Conservation (phyloP, 1,284 basidiomycete genomes). For the Ustilago loliicola region DNA sequence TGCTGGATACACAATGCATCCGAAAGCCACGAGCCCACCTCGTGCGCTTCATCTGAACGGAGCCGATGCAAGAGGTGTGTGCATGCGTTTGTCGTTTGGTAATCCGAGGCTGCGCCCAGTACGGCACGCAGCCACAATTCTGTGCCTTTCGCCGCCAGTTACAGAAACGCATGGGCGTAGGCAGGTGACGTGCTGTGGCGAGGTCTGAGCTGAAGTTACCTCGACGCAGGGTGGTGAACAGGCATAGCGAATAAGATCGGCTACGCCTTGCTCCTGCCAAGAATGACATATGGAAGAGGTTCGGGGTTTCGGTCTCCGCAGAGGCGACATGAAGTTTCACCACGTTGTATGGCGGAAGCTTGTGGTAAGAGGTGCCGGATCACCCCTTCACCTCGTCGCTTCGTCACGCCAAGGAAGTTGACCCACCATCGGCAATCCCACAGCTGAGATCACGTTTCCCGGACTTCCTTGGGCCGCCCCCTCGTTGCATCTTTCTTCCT, state of each 20-base stretch:
- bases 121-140: neutral
- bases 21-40: neutral
- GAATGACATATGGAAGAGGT: neutral
- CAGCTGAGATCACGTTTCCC: neutral
- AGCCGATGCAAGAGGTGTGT: constrained; percentile 4
- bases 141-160: neutral
- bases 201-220: too few relatives aligned
- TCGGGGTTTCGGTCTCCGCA: neutral
- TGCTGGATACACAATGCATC: neutral
- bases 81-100: neutral
- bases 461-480: neutral
- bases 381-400: neutral
- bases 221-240: too few relatives aligned
- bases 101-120: neutral
- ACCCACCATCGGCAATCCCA: neutral
- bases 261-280: neutral
- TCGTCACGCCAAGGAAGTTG: neutral
- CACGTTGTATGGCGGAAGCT: neutral
- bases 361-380: neutral
- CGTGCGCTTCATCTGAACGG: neutral
- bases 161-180: too few relatives aligned
- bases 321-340: neutral
- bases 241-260: neutral
- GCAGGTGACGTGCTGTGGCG: neutral
- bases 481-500: neutral